Conservation (phyloP, 495 filamentous ascomycete genomes). For the Aspergillus sclerotiicarbonarius region DNA sequence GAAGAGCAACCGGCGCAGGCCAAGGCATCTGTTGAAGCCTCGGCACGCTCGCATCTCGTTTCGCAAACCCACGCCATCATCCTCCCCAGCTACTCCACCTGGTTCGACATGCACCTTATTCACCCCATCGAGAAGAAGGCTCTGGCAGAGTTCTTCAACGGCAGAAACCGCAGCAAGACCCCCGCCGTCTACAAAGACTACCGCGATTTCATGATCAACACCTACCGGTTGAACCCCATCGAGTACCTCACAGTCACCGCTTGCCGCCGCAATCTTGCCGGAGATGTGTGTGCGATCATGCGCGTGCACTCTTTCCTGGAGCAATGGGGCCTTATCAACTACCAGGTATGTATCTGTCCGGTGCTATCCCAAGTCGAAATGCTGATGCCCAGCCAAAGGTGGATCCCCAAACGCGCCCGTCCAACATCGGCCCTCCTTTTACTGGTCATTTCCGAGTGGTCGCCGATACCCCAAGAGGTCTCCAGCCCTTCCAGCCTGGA, state of each 20-base stretch:
- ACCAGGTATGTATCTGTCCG: conserved; percentile 63
- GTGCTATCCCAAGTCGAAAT: not conserved
- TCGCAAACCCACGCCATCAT: conserved; percentile 92
- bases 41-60: conserved; percentile 85
- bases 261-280: conserved; percentile 92
- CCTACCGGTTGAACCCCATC: conserved; percentile 89
- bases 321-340: conserved; percentile 98
- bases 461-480: conserved; percentile 89
- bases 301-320: conserved; percentile 97
- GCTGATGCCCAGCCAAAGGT: conserved; percentile 56
- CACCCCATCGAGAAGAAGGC: conserved; percentile 87
- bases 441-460: conserved; percentile 95
- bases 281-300: conserved; percentile 99
- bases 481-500: conserved; percentile 91
- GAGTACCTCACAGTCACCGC: conserved; percentile 98
- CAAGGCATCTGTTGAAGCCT: conserved; percentile 78
- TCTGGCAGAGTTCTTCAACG: conserved; percentile 96
- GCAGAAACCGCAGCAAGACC: conserved; percentile 95
- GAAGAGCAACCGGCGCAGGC: conserved; percentile 55
- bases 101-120: conserved; percentile 97
- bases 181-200: conserved; percentile 98
- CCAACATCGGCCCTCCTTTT: conserved; percentile 92
- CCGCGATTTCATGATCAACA: conserved; percentile 99
- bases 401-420: conserved; percentile 90
- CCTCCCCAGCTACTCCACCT: conserved; percentile 91